Conservation (phyloP, 2,329 filamentous ascomycete species). For the Mycosphaerella sp. region DNA sequence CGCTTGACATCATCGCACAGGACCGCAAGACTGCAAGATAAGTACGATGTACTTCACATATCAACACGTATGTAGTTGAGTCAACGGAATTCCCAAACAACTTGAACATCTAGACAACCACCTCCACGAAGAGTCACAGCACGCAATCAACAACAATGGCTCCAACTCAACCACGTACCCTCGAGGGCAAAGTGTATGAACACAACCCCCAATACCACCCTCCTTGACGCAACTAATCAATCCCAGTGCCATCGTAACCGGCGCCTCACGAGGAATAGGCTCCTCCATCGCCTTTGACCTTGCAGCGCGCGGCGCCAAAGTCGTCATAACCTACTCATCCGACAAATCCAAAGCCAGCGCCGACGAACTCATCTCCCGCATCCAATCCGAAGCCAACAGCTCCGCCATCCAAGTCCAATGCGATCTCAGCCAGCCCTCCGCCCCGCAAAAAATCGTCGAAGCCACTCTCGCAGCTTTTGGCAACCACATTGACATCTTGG, state of each 20-base stretch:
- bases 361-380: conserved; percentile 33
- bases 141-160: conserved; percentile 8
- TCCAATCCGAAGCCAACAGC: conserved; percentile 34
- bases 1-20: conserved; percentile 4
- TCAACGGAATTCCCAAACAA: not conserved
- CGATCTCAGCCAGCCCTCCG: conserved; percentile 35
- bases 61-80: not conserved
- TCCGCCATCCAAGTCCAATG: conserved; percentile 36
- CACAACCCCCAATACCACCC: not conserved
- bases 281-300: conserved; percentile 44
- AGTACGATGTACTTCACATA: not conserved
- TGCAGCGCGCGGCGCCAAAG: conserved; percentile 43
- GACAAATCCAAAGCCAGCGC: conserved; percentile 33
- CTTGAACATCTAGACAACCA: not conserved
- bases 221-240: conserved; percentile 21
- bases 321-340: conserved; percentile 42
- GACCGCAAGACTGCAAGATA: not conserved
- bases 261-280: conserved; percentile 47
- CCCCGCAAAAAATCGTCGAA: conserved; percentile 35
- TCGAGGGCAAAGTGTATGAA: conserved; percentile 25
- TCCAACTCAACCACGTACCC: conserved; percentile 14
- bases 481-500: conserved; percentile 38
- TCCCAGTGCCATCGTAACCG: conserved; percentile 44
- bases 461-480: conserved; percentile 36
- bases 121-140: not conserved